Base-by-base conservation (phyloP, 306 rosid species). In the Medicago arabica region DNA sequence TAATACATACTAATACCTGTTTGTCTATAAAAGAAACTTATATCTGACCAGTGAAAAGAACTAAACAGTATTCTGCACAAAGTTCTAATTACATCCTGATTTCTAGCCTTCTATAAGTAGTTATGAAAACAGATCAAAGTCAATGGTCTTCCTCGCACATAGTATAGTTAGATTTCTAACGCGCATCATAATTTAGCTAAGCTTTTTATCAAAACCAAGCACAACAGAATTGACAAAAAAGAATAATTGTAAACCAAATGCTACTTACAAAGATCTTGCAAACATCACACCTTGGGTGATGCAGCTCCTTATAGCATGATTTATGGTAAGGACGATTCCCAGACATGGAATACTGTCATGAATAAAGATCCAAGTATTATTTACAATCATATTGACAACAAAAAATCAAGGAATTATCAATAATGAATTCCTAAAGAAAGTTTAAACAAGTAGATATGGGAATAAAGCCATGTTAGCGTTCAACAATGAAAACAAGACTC, bases 231-330 rank as follows among this genome's bases (percentile, higher is more conserved):
- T 34, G 62, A 61, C 31, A 16, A 51, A 17, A 15, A 10, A 12
- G 21, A 77, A 72, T n/a, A 54, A 6, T 16, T 19, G 34, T 17
- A 57, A 15, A 19, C 21, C 39, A 34, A 63, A 50, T 46, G 69
- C 58, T 73, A 77, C 99, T 88, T 81, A 96, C 99, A 47, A 86
- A 96, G 83, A 60, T 92, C 49, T 43, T 86, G 80, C 99, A 96
- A 81, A 96, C 98, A 84, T 96, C 97, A 80, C 99, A 96, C 88
- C 72, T 88, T 18, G 99, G 99, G 80, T 92, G 99, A 85, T 90
- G 87, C 80, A 87, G 85, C 89, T 87, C 97, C 84, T 89, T 92
- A 74, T 88, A 95, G 87, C 98, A 95, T 54, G 92, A 87, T 84
- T 92, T 89, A 83, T 95, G 97, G 83, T 89, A 92, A 65, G 93